These are phyloP conservation scores for Sphaerobolus stellatus DNA, from an alignment of 1,284 basidiomycete species.

Conservation along the genomic window DNA sequence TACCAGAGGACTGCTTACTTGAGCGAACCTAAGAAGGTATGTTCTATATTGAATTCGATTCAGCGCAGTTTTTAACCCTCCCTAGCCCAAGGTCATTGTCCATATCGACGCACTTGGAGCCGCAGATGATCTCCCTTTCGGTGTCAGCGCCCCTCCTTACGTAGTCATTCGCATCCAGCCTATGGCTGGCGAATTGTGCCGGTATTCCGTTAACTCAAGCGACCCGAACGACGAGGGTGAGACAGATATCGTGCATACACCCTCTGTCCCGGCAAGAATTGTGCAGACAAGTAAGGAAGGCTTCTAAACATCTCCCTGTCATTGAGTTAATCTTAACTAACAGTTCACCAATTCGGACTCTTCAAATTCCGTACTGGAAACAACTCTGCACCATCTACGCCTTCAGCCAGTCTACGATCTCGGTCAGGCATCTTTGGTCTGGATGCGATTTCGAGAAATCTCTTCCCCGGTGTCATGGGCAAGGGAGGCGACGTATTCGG, in stretches of 20 bases:
- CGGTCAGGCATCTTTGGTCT: constrained; percentile 80
- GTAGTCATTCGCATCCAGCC: constrained; percentile 76
- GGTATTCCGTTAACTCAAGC: constrained; percentile 70
- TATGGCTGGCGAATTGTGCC: constrained; percentile 76
- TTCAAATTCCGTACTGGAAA: constrained; percentile 80
- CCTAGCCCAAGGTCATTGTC: constrained; percentile 81
- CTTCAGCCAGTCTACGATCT: constrained; percentile 64
- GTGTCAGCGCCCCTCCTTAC: constrained; percentile 64
- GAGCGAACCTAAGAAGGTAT: constrained; percentile 73
- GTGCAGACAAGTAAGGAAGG: constrained; percentile 71
- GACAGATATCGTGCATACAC: constrained; percentile 80
- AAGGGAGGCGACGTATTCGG: constrained; percentile 66
- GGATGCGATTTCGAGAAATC: constrained; percentile 78
- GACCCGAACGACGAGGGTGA: constrained; percentile 71
- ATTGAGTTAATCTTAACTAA: constrained; percentile 14
- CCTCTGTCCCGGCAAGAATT: constrained; percentile 68
- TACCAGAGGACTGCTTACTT: constrained; percentile 78
- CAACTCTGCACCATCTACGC: constrained; percentile 77
- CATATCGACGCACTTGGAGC: constrained; percentile 75
- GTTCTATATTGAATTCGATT: constrained; percentile 16
- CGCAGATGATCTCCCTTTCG: constrained; percentile 75
- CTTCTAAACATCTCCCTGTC: neutral
- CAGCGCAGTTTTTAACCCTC: neutral
- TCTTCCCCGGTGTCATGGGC: constrained; percentile 60
- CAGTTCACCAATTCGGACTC: constrained; percentile 83